phyloP scores from a whole-genome alignment of 1,284 basidiomycete species.

The Austroboletus niveus region DNA sequence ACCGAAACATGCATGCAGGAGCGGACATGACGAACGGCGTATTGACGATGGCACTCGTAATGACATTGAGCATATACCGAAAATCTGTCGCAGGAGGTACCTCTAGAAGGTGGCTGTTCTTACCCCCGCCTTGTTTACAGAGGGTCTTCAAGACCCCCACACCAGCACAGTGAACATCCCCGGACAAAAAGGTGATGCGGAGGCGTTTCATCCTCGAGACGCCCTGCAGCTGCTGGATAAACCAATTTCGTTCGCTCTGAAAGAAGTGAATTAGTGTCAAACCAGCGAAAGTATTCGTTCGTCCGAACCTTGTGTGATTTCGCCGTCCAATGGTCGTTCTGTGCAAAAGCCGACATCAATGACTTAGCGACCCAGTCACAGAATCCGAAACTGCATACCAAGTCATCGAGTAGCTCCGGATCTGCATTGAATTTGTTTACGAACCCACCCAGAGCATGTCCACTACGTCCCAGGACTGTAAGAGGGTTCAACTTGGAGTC shows the following conservation, averaged over 20 bases:
- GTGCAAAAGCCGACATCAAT: slow-evolving; percentile 1
- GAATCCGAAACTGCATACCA: slow-evolving; percentile 46
- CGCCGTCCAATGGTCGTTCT: slow-evolving; percentile 92
- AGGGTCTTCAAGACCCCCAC: slow-evolving; percentile 78
- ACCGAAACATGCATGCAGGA: slow-evolving; percentile 3
- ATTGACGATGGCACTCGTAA: slow-evolving; percentile 80
- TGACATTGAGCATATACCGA: slow-evolving; percentile 86
- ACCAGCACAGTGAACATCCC: slow-evolving; percentile 89
- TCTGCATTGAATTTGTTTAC: slow-evolving; percentile 93
- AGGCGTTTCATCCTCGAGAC: slow-evolving; percentile 60
- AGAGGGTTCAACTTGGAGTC: slow-evolving; percentile 83
- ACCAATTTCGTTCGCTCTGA: slow-evolving; percentile 87
- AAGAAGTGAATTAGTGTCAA: neutral
- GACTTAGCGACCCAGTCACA: neutral
- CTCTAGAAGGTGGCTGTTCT: slow-evolving; percentile 46
- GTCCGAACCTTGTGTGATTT: slow-evolving; percentile 67
- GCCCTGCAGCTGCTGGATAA: slow-evolving; percentile 77
- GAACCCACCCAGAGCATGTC: slow-evolving; percentile 73
- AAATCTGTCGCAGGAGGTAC: slow-evolving; percentile 58
- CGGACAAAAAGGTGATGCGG: slow-evolving; percentile 83
- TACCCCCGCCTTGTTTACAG: slow-evolving; percentile 26
- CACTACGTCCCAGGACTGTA: slow-evolving; percentile 64
- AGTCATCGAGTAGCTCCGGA: slow-evolving; percentile 88
- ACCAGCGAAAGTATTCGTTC: neutral
- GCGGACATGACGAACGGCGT: slow-evolving; percentile 59